Conservation (phyloP, 2,329 filamentous ascomycete genomes). For the Phialophora tarda region DNA sequence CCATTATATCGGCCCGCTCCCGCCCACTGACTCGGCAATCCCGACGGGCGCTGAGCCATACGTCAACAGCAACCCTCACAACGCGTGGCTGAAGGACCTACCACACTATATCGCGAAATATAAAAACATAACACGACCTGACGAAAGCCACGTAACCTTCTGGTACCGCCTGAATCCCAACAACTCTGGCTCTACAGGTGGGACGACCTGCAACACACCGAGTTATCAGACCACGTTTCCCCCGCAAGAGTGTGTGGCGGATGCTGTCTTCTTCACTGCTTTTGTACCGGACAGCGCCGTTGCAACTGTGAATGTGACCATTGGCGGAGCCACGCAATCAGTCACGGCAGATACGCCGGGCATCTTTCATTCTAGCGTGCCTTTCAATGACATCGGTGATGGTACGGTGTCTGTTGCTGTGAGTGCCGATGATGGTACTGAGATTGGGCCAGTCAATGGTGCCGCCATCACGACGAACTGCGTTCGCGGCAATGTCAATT, state of each 20-base stretch:
- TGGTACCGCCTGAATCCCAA: conserved; percentile 18
- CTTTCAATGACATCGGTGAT: conserved; percentile 12
- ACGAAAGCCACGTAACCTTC: conserved; percentile 17
- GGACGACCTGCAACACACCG: conserved; percentile 17
- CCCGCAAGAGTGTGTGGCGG: conserved; percentile 10
- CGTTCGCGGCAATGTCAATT: conserved; percentile 11
- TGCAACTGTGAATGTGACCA: conserved; percentile 18
- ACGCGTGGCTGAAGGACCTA: conserved; percentile 20
- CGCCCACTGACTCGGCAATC: conserved; percentile 13
- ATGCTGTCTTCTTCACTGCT: conserved; percentile 16
- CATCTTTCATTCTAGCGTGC: conserved; percentile 20
- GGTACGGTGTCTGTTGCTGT: conserved; percentile 8
- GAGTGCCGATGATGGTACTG: conserved; percentile 10
- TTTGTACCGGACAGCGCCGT: conserved; percentile 11
- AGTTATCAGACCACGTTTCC: conserved; percentile 1
- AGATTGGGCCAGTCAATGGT: conserved; percentile 13
- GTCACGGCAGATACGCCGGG: conserved; percentile 5
- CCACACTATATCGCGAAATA: conserved; percentile 19
- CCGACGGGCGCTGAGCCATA: conserved; percentile 9
- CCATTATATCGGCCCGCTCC: conserved; percentile 16
- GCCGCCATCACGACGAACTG: conserved; percentile 13
- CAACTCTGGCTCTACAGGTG: conserved; percentile 3
- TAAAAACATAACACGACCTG: conserved; percentile 9
- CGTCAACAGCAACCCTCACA: conserved; percentile 9
- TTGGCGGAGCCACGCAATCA: conserved; percentile 9